Evolutionary conservation across 2,329 filamentous ascomycete genomes (phyloP).

Genomic region (Diaporthe vexans): DNA sequence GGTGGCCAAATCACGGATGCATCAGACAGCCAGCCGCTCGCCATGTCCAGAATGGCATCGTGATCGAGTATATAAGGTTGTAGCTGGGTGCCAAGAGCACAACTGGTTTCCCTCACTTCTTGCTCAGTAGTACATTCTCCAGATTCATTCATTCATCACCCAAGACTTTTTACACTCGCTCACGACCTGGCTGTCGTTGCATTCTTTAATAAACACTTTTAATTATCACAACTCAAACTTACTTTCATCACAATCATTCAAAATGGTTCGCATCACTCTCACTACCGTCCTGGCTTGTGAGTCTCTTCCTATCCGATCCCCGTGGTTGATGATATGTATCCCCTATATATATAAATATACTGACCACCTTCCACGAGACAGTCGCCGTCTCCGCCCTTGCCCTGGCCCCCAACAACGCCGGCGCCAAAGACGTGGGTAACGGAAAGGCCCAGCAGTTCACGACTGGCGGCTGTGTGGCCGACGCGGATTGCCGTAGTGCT

Average conservation of each 20-base stretch:
- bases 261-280: conserved; percentile 51
- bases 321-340: too few relatives aligned
- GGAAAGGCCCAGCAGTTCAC: conserved; percentile 50
- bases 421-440: conserved; percentile 49
- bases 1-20: neutral
- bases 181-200: conserved; percentile 35
- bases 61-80: conserved; percentile 17
- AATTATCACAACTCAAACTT: neutral
- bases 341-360: neutral
- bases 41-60: neutral
- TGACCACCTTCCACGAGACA: conserved; percentile 6
- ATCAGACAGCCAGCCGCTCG: too few relatives aligned
- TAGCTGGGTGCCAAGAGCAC: conserved; percentile 10
- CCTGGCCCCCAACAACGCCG: conserved; percentile 50
- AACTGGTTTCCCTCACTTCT: neutral
- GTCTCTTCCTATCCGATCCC: too few relatives aligned
- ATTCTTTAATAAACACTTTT: neutral
- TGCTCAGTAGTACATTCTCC: neutral
- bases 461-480: conserved; percentile 51
- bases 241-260: conserved; percentile 49
- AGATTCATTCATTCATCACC: conserved; percentile 14
- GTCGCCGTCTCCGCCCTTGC: conserved; percentile 48
- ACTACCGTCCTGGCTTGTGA: conserved; percentile 48
- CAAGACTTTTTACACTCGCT: neutral
- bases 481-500: conserved; percentile 49